These are phyloP conservation scores for Physaria fendleri DNA, from an alignment of 345 rosid genomes.

Conservation along the genomic window DNA sequence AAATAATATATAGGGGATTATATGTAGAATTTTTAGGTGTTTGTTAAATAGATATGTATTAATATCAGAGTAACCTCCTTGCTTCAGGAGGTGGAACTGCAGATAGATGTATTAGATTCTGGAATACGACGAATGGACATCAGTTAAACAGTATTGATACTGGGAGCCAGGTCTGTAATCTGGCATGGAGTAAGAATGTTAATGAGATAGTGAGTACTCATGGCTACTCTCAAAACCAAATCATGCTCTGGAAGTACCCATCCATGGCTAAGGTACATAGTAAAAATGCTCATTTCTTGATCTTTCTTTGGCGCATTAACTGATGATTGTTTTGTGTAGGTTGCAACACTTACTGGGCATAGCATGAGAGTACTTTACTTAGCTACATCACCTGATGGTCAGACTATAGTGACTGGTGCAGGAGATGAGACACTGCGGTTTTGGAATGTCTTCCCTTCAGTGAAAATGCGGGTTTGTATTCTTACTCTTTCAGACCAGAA, in stretches of 20 bases:
- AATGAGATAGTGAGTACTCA: conserved; percentile 96
- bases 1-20: too few relatives aligned
- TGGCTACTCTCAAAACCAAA: conserved; percentile 95
- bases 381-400: conserved; percentile 90
- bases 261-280: conserved; percentile 70
- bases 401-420: conserved; percentile 97
- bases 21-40: too few relatives aligned
- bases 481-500: neutral
- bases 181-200: conserved; percentile 96
- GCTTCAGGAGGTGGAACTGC: conserved; percentile 99
- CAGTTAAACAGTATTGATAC: conserved; percentile 83
- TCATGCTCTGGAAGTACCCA: conserved; percentile 98
- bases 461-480: conserved; percentile 57
- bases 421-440: conserved; percentile 95
- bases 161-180: conserved; percentile 98
- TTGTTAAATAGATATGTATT: too few relatives aligned
- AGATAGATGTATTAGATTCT: conserved; percentile 88
- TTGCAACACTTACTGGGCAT: conserved; percentile 87
- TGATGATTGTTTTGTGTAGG: conserved; percentile 29
- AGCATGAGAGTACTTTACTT: conserved; percentile 90
- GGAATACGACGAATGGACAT: conserved; percentile 91
- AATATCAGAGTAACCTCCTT: conserved; percentile 81
- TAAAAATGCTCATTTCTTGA: neutral
- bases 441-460: conserved; percentile 91
- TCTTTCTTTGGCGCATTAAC: neutral